Conservation (phyloP, 2,329 filamentous ascomycete species). For the Pseudogymnoascus sp. region DNA sequence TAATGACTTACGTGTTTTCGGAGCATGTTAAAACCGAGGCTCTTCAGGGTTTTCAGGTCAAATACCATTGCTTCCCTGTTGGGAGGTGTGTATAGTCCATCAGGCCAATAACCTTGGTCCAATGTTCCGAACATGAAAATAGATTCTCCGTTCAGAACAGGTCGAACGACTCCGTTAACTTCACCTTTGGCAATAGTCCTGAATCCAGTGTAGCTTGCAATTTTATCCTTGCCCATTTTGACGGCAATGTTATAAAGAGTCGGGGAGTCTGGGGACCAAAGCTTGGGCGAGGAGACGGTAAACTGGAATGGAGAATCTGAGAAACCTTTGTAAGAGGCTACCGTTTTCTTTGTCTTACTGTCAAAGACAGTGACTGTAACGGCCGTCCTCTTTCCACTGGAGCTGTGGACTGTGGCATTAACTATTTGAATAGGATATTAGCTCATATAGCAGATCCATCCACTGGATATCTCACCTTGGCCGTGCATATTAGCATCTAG, state of each 20-base stretch:
- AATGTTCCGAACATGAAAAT: slow-evolving; percentile 60
- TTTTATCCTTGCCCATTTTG: slow-evolving; percentile 41
- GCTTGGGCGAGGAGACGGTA: slow-evolving; percentile 42
- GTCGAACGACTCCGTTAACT: slow-evolving; percentile 42
- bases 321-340: slow-evolving; percentile 33
- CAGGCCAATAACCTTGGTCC: slow-evolving; percentile 66
- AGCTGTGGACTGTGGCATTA: slow-evolving; percentile 46
- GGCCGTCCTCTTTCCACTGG: slow-evolving; percentile 27
- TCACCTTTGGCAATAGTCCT: slow-evolving; percentile 50
- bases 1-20: slow-evolving; percentile 54
- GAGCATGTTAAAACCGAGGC: slow-evolving; percentile 60
- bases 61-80: slow-evolving; percentile 60
- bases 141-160: slow-evolving; percentile 55
- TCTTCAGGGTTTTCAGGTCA: slow-evolving; percentile 56
- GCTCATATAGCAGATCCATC: background rate
- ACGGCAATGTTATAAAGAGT: slow-evolving; percentile 57
- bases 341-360: slow-evolving; percentile 1
- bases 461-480: slow-evolving; percentile 32
- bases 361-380: slow-evolving; percentile 10
- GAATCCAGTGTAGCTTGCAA: slow-evolving; percentile 62
- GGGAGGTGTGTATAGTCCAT: slow-evolving; percentile 58
- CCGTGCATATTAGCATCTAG: slow-evolving; percentile 46
- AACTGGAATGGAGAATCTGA: slow-evolving; percentile 48
- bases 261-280: slow-evolving; percentile 59
- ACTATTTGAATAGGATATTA: slow-evolving; percentile 32